Evolutionary conservation across 495 filamentous ascomycete species (phyloP), one percentile per base, ranked within the genome.

Genomic region (Penicillium cataractarum): DNA sequence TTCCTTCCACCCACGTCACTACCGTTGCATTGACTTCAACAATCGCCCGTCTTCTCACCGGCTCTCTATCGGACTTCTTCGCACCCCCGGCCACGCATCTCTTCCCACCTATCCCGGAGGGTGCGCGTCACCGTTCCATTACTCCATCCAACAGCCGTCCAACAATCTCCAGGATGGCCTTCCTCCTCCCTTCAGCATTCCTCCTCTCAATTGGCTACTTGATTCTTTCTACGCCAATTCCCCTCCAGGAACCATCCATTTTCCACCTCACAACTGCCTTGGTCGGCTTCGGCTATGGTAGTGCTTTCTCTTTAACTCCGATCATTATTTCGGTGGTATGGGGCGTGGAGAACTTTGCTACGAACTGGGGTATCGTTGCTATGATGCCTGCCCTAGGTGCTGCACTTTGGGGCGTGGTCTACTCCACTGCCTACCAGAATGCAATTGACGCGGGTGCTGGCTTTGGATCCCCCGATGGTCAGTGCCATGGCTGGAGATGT

Each of bases 331-430:
- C 86, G 55, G 91, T 97, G 26, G 93, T 98, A 48, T 99, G 95
- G 95, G 95, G 95, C 37, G 92, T 97, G 2, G 92, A 97, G 78
- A 99, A 98, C 74, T 98, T 98, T 73, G 95, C 91, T 61, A 99
- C 95, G 3, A 98, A 99, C 67, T 99, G 94, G 89, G 95, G 95
- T 15, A 92, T 97, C 61, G 88, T 99, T 17, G 91, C 91, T 35
- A 91, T 96, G 79, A 89, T 93, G 52, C 95, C 95, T 9, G 95
- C 93, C 2, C 73, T 86, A 3, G 94, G 94, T 0, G 92, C 93
- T 0, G 89, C 91, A 0, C 79, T 93, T 10, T 99, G 92, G 92
- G 91, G 95, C 0, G 65, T 91, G 4, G 76, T 97, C 13, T 99
- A 97, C 70, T 88, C 88, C 8, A 83, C 78, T 0, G 88, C 91